phyloP scores from a whole-genome alignment of 2,329 filamentous ascomycete genomes.

The Phaeosphaeriaceae sp. region DNA sequence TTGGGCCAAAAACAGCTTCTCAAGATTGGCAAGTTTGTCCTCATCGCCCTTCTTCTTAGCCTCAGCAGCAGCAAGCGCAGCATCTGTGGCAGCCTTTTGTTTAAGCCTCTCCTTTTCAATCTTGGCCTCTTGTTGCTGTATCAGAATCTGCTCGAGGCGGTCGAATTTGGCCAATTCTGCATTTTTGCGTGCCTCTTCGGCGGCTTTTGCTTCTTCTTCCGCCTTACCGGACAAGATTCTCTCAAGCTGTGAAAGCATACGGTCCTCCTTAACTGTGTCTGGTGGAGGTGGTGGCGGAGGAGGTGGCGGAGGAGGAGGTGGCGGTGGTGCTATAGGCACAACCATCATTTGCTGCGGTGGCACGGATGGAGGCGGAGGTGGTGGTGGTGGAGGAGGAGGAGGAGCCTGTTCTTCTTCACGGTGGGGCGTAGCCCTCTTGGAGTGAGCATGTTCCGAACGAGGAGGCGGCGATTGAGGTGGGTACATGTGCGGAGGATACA shows the following conservation, averaged over 20 bases:
- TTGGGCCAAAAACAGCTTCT: conserved; percentile 51
- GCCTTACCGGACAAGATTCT: conserved; percentile 37
- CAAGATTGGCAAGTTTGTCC: conserved; percentile 40
- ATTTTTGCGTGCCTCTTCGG: conserved; percentile 38
- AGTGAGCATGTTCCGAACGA: conserved; percentile 29
- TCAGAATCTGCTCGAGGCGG: conserved; percentile 45
- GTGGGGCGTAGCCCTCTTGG: conserved; percentile 37
- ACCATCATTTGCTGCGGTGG: conserved; percentile 17
- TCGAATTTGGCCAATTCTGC: conserved; percentile 45
- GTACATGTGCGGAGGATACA: conserved; percentile 34
- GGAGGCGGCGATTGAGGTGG: conserved; percentile 30
- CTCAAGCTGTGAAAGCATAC: conserved; percentile 40
- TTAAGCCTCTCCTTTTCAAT: conserved; percentile 9
- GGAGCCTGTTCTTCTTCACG: conserved; percentile 28
- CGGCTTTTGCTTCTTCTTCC: conserved; percentile 36
- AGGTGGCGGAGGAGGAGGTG: conserved; percentile 12
- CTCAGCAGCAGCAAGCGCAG: conserved; percentile 32
- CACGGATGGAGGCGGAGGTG: background rate
- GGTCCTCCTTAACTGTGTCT: conserved; percentile 36
- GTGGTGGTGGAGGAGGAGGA: conserved; percentile 27
- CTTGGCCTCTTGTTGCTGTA: conserved; percentile 44
- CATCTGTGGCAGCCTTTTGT: conserved; percentile 38
- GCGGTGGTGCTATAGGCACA: conserved; percentile 17
- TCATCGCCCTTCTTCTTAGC: conserved; percentile 47
- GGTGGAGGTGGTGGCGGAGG: conserved; percentile 31